Conservation (phyloP, 768 basidiomycete genomes). For the Lentinula raphanica region DNA sequence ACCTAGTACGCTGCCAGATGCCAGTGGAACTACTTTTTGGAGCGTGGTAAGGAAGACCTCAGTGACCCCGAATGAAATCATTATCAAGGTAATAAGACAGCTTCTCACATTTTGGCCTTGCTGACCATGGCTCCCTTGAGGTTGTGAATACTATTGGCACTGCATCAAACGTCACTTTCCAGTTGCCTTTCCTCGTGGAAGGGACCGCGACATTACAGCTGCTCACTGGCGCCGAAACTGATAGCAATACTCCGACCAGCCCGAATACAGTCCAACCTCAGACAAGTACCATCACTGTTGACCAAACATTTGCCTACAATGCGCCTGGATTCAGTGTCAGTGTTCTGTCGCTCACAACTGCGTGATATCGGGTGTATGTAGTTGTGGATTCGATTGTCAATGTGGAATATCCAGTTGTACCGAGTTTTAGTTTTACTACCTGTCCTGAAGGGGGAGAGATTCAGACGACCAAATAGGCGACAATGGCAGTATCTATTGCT, state of each 20-base stretch:
- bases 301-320: conserved; percentile 48
- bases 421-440: too few species aligned
- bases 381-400: neutral
- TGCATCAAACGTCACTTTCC: conserved; percentile 41
- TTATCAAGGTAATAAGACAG: conserved; percentile 47
- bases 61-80: conserved; percentile 31
- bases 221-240: conserved; percentile 42
- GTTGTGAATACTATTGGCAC: conserved; percentile 45
- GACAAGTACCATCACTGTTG: conserved; percentile 39
- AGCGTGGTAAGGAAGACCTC: conserved; percentile 42
- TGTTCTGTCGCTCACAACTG: conserved; percentile 22
- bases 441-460: too few species aligned
- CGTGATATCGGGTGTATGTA: neutral
- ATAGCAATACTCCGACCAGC: conserved; percentile 50
- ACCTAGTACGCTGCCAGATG: conserved; percentile 52
- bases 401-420: too few species aligned
- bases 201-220: conserved; percentile 40
- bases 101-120: neutral
- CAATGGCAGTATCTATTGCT: too few species aligned
- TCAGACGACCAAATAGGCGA: too few species aligned
- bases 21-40: conserved; percentile 53
- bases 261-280: conserved; percentile 45
- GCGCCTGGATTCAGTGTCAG: conserved; percentile 44
- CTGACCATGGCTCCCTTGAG: conserved; percentile 23
- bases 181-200: conserved; percentile 49